Percentiles rank a stretch among this genome's conserved stretches.
Evolutionary conservation across 805 yeast genomes (phyloP).

Genomic region (Metschnikowia matae): DNA sequence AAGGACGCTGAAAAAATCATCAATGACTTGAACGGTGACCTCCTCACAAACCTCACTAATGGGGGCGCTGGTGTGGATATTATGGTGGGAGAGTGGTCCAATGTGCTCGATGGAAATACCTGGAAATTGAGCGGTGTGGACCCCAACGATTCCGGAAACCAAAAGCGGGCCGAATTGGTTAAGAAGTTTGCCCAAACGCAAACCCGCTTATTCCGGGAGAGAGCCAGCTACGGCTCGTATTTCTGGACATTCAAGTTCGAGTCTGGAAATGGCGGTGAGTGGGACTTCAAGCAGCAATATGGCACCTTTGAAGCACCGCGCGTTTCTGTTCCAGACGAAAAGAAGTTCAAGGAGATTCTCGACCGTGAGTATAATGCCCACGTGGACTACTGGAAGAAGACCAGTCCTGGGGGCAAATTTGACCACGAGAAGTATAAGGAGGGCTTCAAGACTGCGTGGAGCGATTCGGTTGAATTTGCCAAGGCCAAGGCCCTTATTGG

Average conservation of each 20-base stretch:
- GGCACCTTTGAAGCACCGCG: slow-evolving; percentile 31
- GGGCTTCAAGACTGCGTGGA: slow-evolving; percentile 74
- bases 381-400: slow-evolving; percentile 61
- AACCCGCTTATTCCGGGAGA: slow-evolving; percentile 39
- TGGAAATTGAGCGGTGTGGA: slow-evolving; percentile 54
- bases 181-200: slow-evolving; percentile 60
- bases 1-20: slow-evolving; percentile 65
- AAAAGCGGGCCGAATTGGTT: slow-evolving; percentile 51
- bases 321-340: slow-evolving; percentile 35
- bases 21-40: slow-evolving; percentile 47
- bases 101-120: slow-evolving; percentile 72
- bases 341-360: slow-evolving; percentile 38
- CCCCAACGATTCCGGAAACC: slow-evolving; percentile 21
- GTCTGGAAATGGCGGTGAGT: slow-evolving; percentile 91
- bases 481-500: slow-evolving; percentile 70
- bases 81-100: slow-evolving; percentile 85
- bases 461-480: slow-evolving; percentile 67
- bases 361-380: slow-evolving; percentile 45
- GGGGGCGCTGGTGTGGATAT: slow-evolving; percentile 54
- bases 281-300: slow-evolving; percentile 85
- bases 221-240: slow-evolving; percentile 68
- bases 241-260: slow-evolving; percentile 92
- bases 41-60: slow-evolving; percentile 46
- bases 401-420: slow-evolving; percentile 54
- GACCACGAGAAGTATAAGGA: slow-evolving; percentile 81